Evolutionary conservation across 306 rosid genomes (phyloP), one percentile per base, ranked within the genome.

Genomic region (Sesbania bispinosa): DNA sequence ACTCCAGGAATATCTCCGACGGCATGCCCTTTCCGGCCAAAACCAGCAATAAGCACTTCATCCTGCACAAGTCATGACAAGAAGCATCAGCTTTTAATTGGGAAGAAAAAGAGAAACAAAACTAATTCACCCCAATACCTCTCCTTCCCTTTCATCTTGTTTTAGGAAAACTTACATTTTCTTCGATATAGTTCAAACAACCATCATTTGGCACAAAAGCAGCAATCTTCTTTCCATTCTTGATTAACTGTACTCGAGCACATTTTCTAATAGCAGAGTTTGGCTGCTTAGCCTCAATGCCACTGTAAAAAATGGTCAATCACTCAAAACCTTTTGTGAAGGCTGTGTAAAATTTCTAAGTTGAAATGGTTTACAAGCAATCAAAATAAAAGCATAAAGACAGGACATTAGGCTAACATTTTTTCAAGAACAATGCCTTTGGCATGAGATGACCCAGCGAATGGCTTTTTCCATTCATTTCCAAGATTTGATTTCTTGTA

Each of bases 1-100:
- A 87, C 89, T 63, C 89, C 92, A 1, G 92, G 89, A 78, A 87
- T 85, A 87, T 87, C 92, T 55, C 92, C 89, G 0, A 87, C 89
- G 4, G 87, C 88, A 29, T 87, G 87, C 11, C 87, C 87, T 60
- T 87, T 87, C 7, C 92, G 80, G 6, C 92, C 87, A 46, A 87
- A 87, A 46, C 92, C 87, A 33, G 89, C 89, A 63, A 87, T 84
- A 43, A 82, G 82, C 66, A 87, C 92, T 79, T 87, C 92, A n/a
- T 84, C 92, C 92, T 87, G 82, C 71, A 46, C 2, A 3, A 64
- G 39, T 14, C 19, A 67, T 10, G 58, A 7, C 15, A 47, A 11
- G 67, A 65, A 13, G 21, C 5, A 43, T 24, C 7, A 33, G 38
- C 27, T 41, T 23, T 41, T 67, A 14, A 21, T 24, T 15, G 15